These are phyloP conservation scores for Arthrobotrys entomopaga DNA, from an alignment of 2,329 filamentous ascomycete genomes.

Conservation along the genomic window DNA sequence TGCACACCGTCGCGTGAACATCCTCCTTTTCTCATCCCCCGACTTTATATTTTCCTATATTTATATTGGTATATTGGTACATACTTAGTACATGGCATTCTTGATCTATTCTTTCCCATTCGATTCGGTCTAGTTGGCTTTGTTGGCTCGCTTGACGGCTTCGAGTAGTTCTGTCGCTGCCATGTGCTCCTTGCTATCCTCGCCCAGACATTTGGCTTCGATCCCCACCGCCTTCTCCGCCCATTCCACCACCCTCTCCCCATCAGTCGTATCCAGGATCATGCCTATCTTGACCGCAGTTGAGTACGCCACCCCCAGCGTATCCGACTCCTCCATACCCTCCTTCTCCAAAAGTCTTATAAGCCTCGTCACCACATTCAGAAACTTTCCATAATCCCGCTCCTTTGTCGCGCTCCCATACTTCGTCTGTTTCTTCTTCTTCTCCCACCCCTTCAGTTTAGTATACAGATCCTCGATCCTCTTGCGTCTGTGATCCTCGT, in stretches of 20 bases:
- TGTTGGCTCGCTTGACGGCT: background rate
- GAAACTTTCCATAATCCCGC: conserved; percentile 20
- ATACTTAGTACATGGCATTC: too few relatives aligned
- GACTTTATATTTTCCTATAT: too few relatives aligned
- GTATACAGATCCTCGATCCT: conserved; percentile 29
- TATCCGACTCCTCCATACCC: conserved; percentile 53
- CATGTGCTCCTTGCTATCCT: conserved; percentile 42
- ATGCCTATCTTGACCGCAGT: conserved; percentile 17
- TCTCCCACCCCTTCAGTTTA: conserved; percentile 21
- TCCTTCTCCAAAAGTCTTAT: conserved; percentile 36
- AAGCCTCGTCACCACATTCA: conserved; percentile 13
- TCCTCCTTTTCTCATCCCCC: background rate
- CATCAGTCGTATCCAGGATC: background rate
- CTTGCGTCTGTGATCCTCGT: conserved; percentile 41
- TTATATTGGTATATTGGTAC: background rate
- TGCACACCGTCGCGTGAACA: conserved; percentile 7
- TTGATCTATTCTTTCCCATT: too few relatives aligned
- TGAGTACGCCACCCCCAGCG: conserved; percentile 25
- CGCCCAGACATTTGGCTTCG: conserved; percentile 43
- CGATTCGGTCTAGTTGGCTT: background rate
- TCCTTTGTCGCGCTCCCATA: conserved; percentile 7
- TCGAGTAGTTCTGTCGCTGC: conserved; percentile 23
- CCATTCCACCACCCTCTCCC: conserved; percentile 33
- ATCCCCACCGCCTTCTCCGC: conserved; percentile 37
- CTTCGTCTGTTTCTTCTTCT: conserved; percentile 12